Base-by-base conservation (phyloP, 345 rosid genomes). In the Bretschneidera sinensis region DNA sequence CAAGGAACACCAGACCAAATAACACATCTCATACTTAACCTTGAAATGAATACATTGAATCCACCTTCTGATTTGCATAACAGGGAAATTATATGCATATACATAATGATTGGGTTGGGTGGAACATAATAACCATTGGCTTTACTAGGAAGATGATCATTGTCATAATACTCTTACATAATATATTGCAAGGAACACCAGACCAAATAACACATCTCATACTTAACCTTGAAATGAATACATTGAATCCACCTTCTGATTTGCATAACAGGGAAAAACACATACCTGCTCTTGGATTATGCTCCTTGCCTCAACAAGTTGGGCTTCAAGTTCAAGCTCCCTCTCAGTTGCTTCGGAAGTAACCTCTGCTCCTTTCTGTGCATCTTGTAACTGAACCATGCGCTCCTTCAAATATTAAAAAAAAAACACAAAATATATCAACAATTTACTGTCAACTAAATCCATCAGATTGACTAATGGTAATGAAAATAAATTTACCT, bases 261-360 rank as follows among this genome's bases (percentile, higher is more conserved):
- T 24, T 54, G 18, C 6, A 39, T 5, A 39, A 39, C 45, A 39
- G 45, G 15, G 15, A 7, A 39, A 39, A 39, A 4, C 1, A 28
- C 2, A 14, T 63, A 90, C 96, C 97, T 94, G 99, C 79, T 94
- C 99, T 75, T 90, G 96, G 76, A 90, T 90, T 60, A 90, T 94
- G 76, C 99, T 94, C 50, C 97, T 90, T 24, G 97, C 97, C 78
- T 94, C 99, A 52, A 90, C 99, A 48, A 94, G 91, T 78, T 94
- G 99, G 64, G 97, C 99, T 85, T 90, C 96, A 21, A 94, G 99
- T 70, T 90, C 99, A 74, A 94, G 99, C 74, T 94, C 99, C 57
- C 96, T 85, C 81, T 94, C 97, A 19, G 96, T 81, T 13, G 86
- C 99, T 81, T 94, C 97, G 65, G 92, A 83, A 62, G 96, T 84